Conservation (phyloP, 1,139 yeast species). For the Zygosaccharomyces pseudobailii region DNA sequence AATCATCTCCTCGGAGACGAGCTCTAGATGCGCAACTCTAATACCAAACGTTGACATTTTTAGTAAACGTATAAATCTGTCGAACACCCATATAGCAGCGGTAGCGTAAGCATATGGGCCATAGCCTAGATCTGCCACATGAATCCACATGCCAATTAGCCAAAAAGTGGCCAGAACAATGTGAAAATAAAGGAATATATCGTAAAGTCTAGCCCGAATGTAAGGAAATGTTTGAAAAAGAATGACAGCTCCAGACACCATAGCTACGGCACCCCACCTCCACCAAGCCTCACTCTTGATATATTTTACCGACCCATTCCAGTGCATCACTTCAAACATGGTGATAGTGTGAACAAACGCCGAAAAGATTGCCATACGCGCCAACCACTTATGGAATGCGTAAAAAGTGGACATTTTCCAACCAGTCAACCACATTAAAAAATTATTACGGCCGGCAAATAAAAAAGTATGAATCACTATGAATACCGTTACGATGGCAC, state of each 20-base stretch:
- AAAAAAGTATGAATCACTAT: conserved; percentile 46
- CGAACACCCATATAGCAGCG: conserved; percentile 58
- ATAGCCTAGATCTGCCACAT: conserved; percentile 41
- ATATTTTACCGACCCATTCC: conserved; percentile 26
- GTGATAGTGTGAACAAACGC: conserved; percentile 27
- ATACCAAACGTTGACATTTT: conserved; percentile 48
- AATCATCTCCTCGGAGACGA: conserved; percentile 44
- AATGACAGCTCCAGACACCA: conserved; percentile 39
- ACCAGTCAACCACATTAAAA: conserved; percentile 57
- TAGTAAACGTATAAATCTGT: conserved; percentile 45
- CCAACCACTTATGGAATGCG: conserved; percentile 61
- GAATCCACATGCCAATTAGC: conserved; percentile 55
- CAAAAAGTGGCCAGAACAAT: conserved; percentile 50
- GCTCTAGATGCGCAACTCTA: conserved; percentile 43
- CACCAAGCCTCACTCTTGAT: conserved; percentile 37
- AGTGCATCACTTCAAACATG: conserved; percentile 19
- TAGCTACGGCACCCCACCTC: conserved; percentile 52
- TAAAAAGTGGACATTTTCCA: conserved; percentile 60
- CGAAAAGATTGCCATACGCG: conserved; percentile 37
- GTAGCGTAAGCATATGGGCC: conserved; percentile 45
- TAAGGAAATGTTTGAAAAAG: conserved; percentile 41
- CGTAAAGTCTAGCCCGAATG: conserved; percentile 54
- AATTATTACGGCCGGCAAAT: conserved; percentile 62
- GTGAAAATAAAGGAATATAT: conserved; percentile 53
- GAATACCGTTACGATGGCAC: conserved; percentile 45